phyloP scores from a whole-genome alignment of 225 moss, liverwort and hornwort genomes.

The Bryoerythrophyllum caledonicum region DNA sequence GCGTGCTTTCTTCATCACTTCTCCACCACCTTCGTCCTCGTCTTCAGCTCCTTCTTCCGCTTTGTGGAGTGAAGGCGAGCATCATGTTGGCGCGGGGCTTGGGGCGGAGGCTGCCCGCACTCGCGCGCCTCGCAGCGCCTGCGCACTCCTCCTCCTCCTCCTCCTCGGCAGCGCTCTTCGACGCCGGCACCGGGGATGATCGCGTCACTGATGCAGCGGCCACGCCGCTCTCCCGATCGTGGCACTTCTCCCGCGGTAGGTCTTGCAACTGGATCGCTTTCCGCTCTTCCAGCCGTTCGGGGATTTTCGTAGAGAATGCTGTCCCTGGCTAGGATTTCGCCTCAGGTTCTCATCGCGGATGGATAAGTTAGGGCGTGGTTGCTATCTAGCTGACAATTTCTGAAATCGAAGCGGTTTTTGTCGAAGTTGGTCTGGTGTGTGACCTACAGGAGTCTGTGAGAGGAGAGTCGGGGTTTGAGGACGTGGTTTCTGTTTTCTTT shows the following conservation, averaged over 20 bases:
- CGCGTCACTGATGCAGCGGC: neutral
- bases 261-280: neutral
- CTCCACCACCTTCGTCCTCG: neutral
- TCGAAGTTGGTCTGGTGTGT: neutral
- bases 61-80: neutral
- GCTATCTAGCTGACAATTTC: neutral
- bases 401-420: neutral
- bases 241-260: slow-evolving; percentile 44
- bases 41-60: neutral
- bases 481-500: neutral
- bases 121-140: slow-evolving; percentile 37
- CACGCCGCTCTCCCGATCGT: slow-evolving; percentile 28
- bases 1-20: neutral
- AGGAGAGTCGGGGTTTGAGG: neutral
- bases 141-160: slow-evolving; percentile 24
- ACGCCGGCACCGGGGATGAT: slow-evolving; percentile 29
- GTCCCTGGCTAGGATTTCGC: neutral
- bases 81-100: slow-evolving; percentile 46
- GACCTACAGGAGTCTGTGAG: neutral
- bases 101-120: slow-evolving; percentile 37
- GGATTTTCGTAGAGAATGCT: neutral
- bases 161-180: slow-evolving; percentile 15
- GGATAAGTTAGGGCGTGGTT: slow-evolving; percentile 4
- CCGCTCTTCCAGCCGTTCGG: neutral
- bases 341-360: neutral